phyloP scores from a whole-genome alignment of 306 rosid genomes.

The Cucumis sativus region DNA sequence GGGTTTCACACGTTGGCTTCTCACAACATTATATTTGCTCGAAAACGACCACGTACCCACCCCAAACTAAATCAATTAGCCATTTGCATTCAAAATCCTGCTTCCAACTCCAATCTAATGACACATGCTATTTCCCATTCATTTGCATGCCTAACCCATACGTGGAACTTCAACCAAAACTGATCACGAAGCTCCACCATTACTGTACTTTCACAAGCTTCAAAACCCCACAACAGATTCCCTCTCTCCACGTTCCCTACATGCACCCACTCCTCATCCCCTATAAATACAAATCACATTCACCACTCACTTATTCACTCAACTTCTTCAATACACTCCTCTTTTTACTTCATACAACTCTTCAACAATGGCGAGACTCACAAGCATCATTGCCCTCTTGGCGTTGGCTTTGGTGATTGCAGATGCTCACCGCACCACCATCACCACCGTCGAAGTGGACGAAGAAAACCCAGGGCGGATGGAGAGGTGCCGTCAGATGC shows the following conservation, averaged over 20 bases:
- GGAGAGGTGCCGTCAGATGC: slow-evolving; percentile 1
- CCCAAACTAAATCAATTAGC: not conserved
- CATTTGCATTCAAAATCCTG: not conserved
- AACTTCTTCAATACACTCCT: not conserved
- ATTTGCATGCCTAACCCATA: not conserved
- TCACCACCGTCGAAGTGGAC: slow-evolving; percentile 5
- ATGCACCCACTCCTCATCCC: not conserved
- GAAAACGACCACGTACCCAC: not conserved
- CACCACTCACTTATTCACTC: not conserved
- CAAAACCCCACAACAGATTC: not conserved
- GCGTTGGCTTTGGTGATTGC: not conserved
- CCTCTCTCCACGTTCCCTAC: not conserved
- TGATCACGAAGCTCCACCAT: not conserved
- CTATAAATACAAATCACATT: not conserved
- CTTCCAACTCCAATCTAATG: not conserved
- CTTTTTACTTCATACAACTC: no score
- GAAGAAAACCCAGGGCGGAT: not conserved
- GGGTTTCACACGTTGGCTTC: not conserved
- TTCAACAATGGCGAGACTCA: not conserved
- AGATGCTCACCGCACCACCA: slow-evolving; percentile 5
- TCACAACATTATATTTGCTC: not conserved
- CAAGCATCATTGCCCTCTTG: not conserved
- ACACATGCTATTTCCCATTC: not conserved
- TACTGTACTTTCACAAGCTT: not conserved
- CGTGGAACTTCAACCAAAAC: not conserved